Conservation (phyloP, 208 protist genomes). For the Wallacemonas sp. region DNA sequence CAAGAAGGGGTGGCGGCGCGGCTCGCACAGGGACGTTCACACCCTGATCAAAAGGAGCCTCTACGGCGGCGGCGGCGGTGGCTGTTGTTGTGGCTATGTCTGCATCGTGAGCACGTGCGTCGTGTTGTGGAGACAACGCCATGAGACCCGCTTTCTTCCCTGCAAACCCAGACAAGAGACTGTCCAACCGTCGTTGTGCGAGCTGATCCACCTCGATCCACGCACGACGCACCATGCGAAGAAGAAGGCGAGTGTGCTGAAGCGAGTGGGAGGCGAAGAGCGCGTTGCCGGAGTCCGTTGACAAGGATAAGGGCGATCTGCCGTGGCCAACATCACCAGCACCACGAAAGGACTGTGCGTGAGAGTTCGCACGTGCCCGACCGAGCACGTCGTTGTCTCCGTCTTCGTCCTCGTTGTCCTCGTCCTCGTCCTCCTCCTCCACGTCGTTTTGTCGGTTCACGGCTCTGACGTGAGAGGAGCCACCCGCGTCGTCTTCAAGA, state of each 20-base stretch:
- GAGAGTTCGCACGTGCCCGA: no score
- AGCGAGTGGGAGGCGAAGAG: background rate
- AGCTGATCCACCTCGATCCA: constrained; percentile 11
- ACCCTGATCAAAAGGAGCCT: background rate
- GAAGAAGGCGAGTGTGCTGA: background rate
- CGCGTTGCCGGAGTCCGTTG: background rate
- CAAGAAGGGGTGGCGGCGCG: background rate
- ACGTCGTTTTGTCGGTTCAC: background rate
- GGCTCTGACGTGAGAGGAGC: no score
- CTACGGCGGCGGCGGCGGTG: background rate
- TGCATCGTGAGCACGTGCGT: background rate
- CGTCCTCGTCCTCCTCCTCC: background rate
- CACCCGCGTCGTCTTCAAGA: background rate
- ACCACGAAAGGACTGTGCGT: no score
- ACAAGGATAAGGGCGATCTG: background rate
- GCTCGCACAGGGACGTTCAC: background rate
- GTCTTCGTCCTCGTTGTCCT: background rate
- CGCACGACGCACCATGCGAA: constrained; percentile 3
- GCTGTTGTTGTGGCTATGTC: background rate
- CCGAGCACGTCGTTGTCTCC: background rate
- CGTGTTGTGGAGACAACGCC: background rate
- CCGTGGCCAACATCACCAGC: no score
- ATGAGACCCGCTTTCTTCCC: no score
- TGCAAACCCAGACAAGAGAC: background rate
- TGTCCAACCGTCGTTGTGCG: background rate